Evolutionary conservation across 2,329 filamentous ascomycete genomes (phyloP).

Genomic region (Pseudonectria buxi): DNA sequence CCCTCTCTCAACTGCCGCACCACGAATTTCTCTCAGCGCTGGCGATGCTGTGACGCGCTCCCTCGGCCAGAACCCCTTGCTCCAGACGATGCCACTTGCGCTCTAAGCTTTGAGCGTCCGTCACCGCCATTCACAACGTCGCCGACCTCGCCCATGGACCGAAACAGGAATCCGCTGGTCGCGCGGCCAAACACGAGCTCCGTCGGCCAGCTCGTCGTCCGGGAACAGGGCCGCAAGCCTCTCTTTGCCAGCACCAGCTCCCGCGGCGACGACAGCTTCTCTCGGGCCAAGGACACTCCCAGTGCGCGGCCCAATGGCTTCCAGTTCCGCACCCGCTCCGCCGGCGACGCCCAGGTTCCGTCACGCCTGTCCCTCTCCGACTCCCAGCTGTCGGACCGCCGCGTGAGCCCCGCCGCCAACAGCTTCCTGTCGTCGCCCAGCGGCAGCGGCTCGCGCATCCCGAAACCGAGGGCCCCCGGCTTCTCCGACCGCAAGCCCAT

Average conservation of each 20-base stretch:
- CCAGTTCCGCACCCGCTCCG: constrained; percentile 4
- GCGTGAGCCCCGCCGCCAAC: constrained; percentile 6
- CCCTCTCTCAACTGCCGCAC: neutral
- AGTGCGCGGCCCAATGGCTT: constrained; percentile 10
- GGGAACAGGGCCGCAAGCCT: constrained; percentile 34
- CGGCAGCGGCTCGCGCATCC: constrained; percentile 29
- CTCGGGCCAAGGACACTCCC: constrained; percentile 13
- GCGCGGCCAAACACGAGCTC: constrained; percentile 13
- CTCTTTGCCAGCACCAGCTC: constrained; percentile 28
- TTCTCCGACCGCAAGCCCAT: constrained; percentile 29
- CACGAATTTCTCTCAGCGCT: neutral
- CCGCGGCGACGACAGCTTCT: constrained; percentile 13
- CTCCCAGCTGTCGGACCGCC: neutral
- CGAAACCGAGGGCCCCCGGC: constrained; percentile 21
- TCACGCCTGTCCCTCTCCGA: too few relatives aligned
- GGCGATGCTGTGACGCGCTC: constrained; percentile 18
- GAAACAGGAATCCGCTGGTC: constrained; percentile 16
- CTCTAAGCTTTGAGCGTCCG: constrained; percentile 7
- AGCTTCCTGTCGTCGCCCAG: constrained; percentile 20
- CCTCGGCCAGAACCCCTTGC: neutral
- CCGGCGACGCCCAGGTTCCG: constrained; percentile 7
- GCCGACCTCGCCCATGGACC: constrained; percentile 17
- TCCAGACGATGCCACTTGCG: constrained; percentile 11
- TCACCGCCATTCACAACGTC: constrained; percentile 4
- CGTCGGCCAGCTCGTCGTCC: constrained; percentile 28